Evolutionary conservation across 164 flowering plant species (phyloP).

Genomic region (Litsea cubeba): DNA sequence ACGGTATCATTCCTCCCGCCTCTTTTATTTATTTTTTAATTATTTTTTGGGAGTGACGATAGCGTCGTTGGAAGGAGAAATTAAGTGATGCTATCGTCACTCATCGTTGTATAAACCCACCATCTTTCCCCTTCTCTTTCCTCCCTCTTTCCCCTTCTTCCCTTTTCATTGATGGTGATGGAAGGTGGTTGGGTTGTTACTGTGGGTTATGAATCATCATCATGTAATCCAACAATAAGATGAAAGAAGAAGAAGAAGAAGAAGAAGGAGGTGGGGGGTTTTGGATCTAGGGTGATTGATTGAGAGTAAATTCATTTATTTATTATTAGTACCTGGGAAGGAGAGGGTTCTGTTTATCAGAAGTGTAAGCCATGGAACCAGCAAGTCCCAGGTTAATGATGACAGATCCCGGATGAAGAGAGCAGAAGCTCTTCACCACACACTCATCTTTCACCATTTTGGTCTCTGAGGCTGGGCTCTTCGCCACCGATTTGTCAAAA

Average conservation of each 20-base stretch:
- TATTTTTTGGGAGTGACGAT: no score
- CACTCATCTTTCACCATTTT: constrained; percentile 43
- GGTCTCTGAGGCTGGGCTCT: constrained; percentile 56
- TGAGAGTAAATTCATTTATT: neutral
- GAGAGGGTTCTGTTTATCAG: constrained; percentile 66
- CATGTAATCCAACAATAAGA: neutral
- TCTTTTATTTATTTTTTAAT: no score
- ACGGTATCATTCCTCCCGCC: no score
- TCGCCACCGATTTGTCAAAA: constrained; percentile 84
- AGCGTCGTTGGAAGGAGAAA: no score
- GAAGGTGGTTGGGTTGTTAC: no score
- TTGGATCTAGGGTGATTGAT: neutral
- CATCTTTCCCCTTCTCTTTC: no score
- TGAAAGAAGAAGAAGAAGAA: neutral
- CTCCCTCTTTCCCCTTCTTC: no score
- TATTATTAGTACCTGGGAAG: constrained; percentile 61
- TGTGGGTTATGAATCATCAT: neutral
- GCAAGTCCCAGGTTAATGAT: constrained; percentile 54
- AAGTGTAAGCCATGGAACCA: constrained; percentile 61
- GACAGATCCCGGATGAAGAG: constrained; percentile 53
- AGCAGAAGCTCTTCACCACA: constrained; percentile 53
- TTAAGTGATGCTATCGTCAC: no score
- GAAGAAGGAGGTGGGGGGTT: neutral
- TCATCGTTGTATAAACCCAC: no score
- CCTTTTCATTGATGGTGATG: no score